phyloP scores from a whole-genome alignment of 352 stramenopile species.

The Halophytophthora polymorphica region DNA sequence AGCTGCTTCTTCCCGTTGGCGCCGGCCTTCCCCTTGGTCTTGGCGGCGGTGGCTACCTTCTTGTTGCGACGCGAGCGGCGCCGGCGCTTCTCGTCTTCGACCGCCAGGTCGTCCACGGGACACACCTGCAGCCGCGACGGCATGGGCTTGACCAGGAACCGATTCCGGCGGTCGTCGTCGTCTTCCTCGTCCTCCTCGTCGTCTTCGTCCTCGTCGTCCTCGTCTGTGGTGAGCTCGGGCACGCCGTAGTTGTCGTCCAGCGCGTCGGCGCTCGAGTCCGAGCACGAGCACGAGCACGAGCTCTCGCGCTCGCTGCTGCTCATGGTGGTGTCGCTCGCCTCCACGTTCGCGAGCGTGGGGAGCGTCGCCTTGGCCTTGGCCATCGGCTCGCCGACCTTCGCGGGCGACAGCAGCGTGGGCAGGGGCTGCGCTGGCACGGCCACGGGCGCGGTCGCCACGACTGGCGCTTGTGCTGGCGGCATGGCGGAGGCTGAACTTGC shows the following conservation, averaged over 20 bases:
- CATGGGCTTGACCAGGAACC: conserved; percentile 74
- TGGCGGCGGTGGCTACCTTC: neutral
- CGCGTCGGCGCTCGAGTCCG: conserved; percentile 26
- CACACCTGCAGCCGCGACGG: conserved; percentile 61
- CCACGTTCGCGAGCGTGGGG: conserved; percentile 23
- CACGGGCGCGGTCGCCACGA: too few relatives aligned
- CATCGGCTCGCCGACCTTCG: neutral
- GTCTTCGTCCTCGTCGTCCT: conserved; percentile 31
- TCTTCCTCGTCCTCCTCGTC: conserved; percentile 20
- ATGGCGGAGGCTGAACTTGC: too few relatives aligned
- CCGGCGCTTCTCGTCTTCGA: conserved; percentile 79
- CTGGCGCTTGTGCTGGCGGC: too few relatives aligned
- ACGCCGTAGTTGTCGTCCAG: conserved; percentile 39
- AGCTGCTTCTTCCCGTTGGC: conserved; percentile 32
- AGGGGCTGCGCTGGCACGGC: too few relatives aligned
- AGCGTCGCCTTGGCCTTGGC: conserved; percentile 12
- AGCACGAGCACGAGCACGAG: conserved; percentile 22
- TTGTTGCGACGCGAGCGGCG: conserved; percentile 35
- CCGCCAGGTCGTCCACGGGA: conserved; percentile 64
- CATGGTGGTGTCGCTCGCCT: conserved; percentile 34
- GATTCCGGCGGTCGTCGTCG: neutral
- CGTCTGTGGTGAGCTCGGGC: conserved; percentile 29
- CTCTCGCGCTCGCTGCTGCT: conserved; percentile 39
- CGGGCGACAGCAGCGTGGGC: too few relatives aligned
- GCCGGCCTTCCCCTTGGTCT: conserved; percentile 13